Evolutionary conservation across 2,329 filamentous ascomycete species (phyloP).

Genomic region (Diaporthe ilicicola): DNA sequence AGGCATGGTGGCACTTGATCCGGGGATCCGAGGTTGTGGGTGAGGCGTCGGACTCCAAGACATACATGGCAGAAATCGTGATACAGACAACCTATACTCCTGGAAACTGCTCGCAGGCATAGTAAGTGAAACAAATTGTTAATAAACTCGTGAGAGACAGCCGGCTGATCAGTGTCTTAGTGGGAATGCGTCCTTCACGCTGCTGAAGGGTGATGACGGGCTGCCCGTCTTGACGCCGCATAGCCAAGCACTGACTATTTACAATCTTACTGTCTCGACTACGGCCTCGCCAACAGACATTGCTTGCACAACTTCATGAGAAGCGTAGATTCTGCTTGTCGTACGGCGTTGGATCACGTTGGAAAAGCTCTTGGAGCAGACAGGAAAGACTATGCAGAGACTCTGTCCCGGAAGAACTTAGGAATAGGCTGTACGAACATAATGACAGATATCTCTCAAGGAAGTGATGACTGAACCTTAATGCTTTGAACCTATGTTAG

Average conservation of each 20-base stretch:
- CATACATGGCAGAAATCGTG: slow-evolving; percentile 29
- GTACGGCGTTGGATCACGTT: not conserved
- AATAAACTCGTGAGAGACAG: not conserved
- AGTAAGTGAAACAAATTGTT: slow-evolving; percentile 16
- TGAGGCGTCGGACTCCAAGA: slow-evolving; percentile 28
- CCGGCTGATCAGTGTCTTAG: not conserved
- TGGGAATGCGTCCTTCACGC: slow-evolving; percentile 31
- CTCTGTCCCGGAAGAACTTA: not conserved
- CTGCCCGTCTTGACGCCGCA: slow-evolving; percentile 31
- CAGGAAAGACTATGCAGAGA: not conserved
- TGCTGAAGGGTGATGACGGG: slow-evolving; percentile 24
- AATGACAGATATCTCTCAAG: not conserved
- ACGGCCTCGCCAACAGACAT: slow-evolving; percentile 7
- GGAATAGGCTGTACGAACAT: not conserved
- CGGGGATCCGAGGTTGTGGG: slow-evolving; percentile 27
- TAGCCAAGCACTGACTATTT: slow-evolving; percentile 25
- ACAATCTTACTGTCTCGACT: slow-evolving; percentile 28
- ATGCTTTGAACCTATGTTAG: not conserved
- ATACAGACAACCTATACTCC: slow-evolving; percentile 31
- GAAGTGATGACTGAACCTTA: not conserved
- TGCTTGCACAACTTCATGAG: slow-evolving; percentile 6
- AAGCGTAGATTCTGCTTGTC: too few relatives aligned
- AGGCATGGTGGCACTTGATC: slow-evolving; percentile 33
- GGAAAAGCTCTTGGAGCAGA: not conserved
- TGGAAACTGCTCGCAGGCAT: slow-evolving; percentile 33